These are phyloP conservation scores for Monoraphidium neglectum DNA, from an alignment of 139 green algal species.

Conservation along the genomic window DNA sequence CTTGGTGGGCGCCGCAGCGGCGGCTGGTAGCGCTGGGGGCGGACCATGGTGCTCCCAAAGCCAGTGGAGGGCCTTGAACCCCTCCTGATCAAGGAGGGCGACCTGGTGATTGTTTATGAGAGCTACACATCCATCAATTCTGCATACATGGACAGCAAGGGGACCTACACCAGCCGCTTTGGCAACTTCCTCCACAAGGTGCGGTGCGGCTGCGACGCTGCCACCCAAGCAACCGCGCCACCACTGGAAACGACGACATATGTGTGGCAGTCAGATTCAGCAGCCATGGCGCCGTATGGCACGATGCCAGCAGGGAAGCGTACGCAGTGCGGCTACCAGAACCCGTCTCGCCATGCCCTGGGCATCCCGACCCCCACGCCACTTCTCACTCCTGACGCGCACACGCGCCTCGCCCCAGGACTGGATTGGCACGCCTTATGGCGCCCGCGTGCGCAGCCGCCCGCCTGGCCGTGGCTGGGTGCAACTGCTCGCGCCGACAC, in stretches of 20 bases:
- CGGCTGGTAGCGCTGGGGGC: too few species aligned
- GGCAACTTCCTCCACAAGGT: constrained; percentile 69
- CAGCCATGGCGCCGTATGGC: too few species aligned
- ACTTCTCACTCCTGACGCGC: too few species aligned
- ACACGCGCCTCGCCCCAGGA: constrained; percentile 65
- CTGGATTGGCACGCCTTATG: constrained; percentile 84
- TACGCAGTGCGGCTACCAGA: too few species aligned
- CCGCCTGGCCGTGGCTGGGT: constrained; percentile 59
- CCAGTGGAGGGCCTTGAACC: neutral
- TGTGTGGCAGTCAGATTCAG: too few species aligned
- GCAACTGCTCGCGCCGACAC: constrained; percentile 80
- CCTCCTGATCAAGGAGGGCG: constrained; percentile 58
- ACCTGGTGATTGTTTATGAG: constrained; percentile 90
- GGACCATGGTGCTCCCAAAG: constrained; percentile 7
- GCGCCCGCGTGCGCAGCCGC: constrained; percentile 59
- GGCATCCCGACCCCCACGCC: too few species aligned
- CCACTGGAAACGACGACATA: too few species aligned
- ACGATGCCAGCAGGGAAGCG: too few species aligned
- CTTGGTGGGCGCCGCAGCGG: too few species aligned
- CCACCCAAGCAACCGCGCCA: too few species aligned
- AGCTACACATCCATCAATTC: constrained; percentile 71
- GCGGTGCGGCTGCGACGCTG: neutral
- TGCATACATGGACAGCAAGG: constrained; percentile 44
- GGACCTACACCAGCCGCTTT: constrained; percentile 55
- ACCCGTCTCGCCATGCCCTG: too few species aligned